Evolutionary conservation across 2,329 filamentous ascomycete species (phyloP).

Genomic region (Diaporthe aspalathi): DNA sequence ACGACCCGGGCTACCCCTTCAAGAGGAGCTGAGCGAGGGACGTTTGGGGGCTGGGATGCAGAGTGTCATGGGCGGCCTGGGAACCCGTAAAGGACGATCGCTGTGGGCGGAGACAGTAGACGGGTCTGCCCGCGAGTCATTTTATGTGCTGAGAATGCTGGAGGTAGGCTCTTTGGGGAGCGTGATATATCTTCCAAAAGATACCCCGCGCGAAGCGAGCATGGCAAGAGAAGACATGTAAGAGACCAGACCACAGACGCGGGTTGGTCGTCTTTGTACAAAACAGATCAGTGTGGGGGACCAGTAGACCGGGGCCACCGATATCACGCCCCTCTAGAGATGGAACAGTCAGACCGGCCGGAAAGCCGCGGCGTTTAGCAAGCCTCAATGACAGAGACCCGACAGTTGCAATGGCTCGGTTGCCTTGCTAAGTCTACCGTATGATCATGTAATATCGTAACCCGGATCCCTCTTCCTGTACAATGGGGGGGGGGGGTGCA

Average conservation of each 20-base stretch:
- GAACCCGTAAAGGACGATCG: no score
- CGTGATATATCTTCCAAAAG: not conserved
- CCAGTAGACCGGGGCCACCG: conserved; percentile 9
- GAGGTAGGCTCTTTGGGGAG: not conserved
- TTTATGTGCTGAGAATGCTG: not conserved
- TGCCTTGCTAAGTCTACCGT: conserved; percentile 24
- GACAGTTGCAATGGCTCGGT: not conserved
- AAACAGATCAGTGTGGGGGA: not conserved
- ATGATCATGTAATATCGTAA: conserved; percentile 21
- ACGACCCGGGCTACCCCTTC: conserved; percentile 74
- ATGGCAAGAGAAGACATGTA: not conserved
- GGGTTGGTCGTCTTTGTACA: conserved; percentile 1
- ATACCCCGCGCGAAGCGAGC: conserved; percentile 9
- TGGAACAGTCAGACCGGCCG: not conserved
- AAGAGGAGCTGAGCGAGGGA: conserved; percentile 49
- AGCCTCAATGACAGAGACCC: conserved; percentile 2
- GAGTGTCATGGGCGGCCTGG: not conserved
- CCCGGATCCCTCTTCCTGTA: not conserved
- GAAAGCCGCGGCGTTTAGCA: not conserved
- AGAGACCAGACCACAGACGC: not conserved
- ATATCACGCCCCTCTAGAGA: conserved; percentile 26
- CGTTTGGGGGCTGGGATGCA: not conserved
- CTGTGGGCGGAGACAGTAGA: not conserved
- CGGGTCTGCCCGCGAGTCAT: no score
- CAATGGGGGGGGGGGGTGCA: no score